phyloP scores from a whole-genome alignment of 2,329 filamentous ascomycete genomes.

The Diaporthe velutina region DNA sequence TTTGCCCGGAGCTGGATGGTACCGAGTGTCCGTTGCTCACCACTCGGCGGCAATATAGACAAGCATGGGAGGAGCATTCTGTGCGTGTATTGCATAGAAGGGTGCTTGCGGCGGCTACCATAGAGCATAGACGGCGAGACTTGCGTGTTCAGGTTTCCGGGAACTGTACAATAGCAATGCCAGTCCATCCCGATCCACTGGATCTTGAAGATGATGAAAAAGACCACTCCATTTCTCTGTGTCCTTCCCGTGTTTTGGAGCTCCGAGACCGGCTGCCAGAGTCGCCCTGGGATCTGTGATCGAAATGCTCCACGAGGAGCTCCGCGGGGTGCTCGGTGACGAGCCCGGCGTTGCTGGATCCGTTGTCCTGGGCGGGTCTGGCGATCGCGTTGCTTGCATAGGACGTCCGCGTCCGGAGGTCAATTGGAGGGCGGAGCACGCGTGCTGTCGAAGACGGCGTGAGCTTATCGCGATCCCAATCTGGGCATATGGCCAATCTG shows the following conservation, averaged over 20 bases:
- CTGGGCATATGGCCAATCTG: slow-evolving; percentile 25
- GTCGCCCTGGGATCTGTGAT: neutral
- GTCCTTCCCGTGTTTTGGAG: neutral
- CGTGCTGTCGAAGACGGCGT: neutral
- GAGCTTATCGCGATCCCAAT: slow-evolving; percentile 25
- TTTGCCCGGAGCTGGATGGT: slow-evolving; percentile 30
- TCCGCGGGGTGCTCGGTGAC: neutral
- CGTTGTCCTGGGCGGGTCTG: neutral
- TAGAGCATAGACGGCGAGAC: slow-evolving; percentile 41
- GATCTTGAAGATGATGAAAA: slow-evolving; percentile 34
- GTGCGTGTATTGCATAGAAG: slow-evolving; percentile 40
- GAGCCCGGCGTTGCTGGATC: neutral
- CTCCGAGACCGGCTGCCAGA: slow-evolving; percentile 18
- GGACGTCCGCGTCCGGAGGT: neutral
- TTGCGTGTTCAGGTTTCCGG: slow-evolving; percentile 39
- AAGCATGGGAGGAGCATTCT: slow-evolving; percentile 40
- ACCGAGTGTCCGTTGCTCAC: slow-evolving; percentile 33
- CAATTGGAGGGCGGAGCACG: neutral
- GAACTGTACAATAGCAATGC: slow-evolving; percentile 41
- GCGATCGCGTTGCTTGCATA: neutral
- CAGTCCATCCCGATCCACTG: slow-evolving; percentile 40
- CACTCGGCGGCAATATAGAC: slow-evolving; percentile 39
- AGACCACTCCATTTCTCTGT: slow-evolving; percentile 31
- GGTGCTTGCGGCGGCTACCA: slow-evolving; percentile 37
- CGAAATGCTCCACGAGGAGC: neutral